Base-by-base conservation (phyloP, 495 filamentous ascomycete species). In the Astrothelium macrocarpum region DNA sequence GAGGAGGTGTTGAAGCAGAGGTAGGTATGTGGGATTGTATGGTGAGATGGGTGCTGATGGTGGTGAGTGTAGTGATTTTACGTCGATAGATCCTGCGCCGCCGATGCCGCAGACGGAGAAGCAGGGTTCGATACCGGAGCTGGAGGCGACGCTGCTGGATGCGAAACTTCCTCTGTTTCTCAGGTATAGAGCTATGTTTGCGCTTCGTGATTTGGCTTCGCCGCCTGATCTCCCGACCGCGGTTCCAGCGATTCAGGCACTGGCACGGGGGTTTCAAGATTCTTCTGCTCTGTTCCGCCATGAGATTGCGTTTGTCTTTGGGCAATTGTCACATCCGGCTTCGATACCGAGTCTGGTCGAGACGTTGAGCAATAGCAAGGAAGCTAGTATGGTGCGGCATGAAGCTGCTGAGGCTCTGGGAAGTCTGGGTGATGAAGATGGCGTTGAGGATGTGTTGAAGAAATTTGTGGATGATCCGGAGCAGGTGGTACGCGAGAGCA, bases 331-430 rank as follows among this genome's bases (percentile, higher is more conserved):
- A 60, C 93, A 97, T 72, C 94, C 95, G 1, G 91, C 92, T n/a
- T 94, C 89, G 0, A 95, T 99, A 69, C 91, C 94, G 10, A 90
- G 88, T 63, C 83, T 99, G 20, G 86, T 89, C 29, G 84, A 82
- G 45, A 85, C 87, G 0, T 79, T 97, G 58, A 87, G 90, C 68
- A 80, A 97, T 72, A 78, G 83, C 53, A 78, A 87, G 36, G 94
- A 99, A 75, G 84, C 80, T 29, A 89, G 91, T 67, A 99, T 99
- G 94, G 94, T 99, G 65, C 85, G 94, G 63, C 94, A 99, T 73
- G 94, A 99, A 74, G 94, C 94, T 53, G 94, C 95, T 3, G 94
- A 99, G 75, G 94, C 94, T 26, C 85, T 99, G n/a, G 94, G 94
- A 7, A 96, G 91, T 69, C 80, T 99, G 26, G 94, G 93, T 20